phyloP scores from a whole-genome alignment of 805 yeast genomes.

The Kuraishia borneana region DNA sequence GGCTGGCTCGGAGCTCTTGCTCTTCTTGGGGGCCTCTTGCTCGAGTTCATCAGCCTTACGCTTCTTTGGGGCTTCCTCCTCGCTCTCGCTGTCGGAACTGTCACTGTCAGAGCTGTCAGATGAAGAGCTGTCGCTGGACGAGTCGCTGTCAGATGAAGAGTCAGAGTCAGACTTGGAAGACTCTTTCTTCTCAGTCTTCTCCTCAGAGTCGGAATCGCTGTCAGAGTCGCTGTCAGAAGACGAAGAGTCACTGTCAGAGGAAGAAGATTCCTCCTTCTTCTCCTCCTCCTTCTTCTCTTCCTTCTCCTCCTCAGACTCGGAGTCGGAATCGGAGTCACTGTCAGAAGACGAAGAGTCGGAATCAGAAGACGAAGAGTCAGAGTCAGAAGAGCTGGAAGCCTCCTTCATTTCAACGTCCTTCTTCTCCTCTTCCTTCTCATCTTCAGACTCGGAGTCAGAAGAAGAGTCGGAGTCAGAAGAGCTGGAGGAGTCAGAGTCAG shows the following conservation, averaged over 20 bases:
- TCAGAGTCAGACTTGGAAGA: constrained; percentile 11
- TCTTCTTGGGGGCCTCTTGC: constrained; percentile 39
- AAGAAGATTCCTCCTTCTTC: constrained; percentile 7
- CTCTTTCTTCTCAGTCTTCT: constrained; percentile 6
- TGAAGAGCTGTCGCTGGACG: constrained; percentile 12
- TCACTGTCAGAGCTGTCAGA: constrained; percentile 9
- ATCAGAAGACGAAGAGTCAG: constrained; percentile 7
- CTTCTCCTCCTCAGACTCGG: constrained; percentile 3
- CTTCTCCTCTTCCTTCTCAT: constrained; percentile 19
- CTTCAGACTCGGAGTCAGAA: constrained; percentile 10
- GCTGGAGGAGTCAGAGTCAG: constrained; percentile 16
- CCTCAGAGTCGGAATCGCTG: constrained; percentile 7
- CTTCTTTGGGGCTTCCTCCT: constrained; percentile 24
- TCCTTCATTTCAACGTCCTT: constrained; percentile 2
- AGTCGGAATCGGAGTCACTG: constrained; percentile 16
- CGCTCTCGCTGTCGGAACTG: constrained; percentile 19
- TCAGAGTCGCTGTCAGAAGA: constrained; percentile 12
- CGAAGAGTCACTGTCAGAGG: constrained; percentile 15
- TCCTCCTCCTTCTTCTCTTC: constrained; percentile 6
- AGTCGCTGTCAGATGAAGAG: constrained; percentile 12
- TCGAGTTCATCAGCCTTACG: constrained; percentile 29
- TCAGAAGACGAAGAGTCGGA: constrained; percentile 16
- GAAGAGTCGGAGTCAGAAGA: constrained; percentile 7
- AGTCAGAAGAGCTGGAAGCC: constrained; percentile 19
- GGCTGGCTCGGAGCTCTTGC: constrained; percentile 52